A percentile compares a stretch with the other conserved stretches of the same genome.
Conservation (phyloP, 139 green algal species). For the Deuterostichococcus epilithicus region DNA sequence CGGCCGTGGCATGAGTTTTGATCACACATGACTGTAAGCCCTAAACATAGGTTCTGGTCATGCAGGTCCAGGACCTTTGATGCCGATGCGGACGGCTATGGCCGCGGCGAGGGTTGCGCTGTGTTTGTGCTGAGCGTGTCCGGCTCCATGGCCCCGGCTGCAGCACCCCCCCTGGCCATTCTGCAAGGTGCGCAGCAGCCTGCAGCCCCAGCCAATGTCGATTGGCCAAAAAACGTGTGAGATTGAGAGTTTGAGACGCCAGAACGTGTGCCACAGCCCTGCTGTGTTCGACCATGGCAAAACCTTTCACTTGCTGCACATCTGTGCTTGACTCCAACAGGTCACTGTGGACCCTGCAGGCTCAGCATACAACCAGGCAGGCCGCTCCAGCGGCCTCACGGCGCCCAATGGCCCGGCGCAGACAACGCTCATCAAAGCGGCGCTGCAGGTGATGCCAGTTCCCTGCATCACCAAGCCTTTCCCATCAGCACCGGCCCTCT, state of each 20-base stretch:
- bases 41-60: no score
- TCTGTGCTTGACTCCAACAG: neutral
- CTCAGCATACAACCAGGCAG: constrained; percentile 62
- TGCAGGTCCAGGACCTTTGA: constrained; percentile 81
- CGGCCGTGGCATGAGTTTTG: no score
- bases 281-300: neutral
- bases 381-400: constrained; percentile 53
- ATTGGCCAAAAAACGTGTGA: no score
- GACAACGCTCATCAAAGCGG: constrained; percentile 37
- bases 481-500: no score
- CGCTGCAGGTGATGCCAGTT: constrained; percentile 34
- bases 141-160: neutral
- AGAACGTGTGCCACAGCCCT: neutral
- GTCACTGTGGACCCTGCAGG: constrained; percentile 6
- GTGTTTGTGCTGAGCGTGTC: constrained; percentile 11
- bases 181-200: constrained; percentile 13
- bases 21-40: no score
- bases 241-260: neutral
- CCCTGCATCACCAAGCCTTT: no score
- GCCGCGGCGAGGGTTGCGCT: constrained; percentile 48
- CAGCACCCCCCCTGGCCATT: neutral
- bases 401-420: constrained; percentile 61
- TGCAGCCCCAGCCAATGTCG: neutral
- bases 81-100: constrained; percentile 74
- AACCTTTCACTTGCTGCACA: neutral